Evolutionary conservation across 306 rosid genomes (phyloP), one percentile per base, ranked within the genome.

Genomic region (Mimosa pudica): DNA sequence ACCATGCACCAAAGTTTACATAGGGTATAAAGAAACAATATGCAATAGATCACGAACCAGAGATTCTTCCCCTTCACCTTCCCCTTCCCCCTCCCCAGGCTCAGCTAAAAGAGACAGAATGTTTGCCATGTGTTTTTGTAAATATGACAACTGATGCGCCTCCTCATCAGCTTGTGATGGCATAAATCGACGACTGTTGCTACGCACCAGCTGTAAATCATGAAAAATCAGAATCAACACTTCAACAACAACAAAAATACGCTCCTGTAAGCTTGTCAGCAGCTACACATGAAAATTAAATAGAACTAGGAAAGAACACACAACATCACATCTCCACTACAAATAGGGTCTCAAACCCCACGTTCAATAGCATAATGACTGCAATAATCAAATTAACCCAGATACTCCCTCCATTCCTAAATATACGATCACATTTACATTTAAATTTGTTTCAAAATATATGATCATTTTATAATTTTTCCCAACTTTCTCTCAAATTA

Each of bases 151-250:
- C 81, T 96, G 99, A 88, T 96, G 98, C 30, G 97, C 91, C 91
- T 93, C 99, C 85, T 96, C 99, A 77, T 96, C 99, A 76, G 85
- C 77, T 87, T 91, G 99, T 5, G 98, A 96, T 62, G 99, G 99
- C 86, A 86, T 84, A 78, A 84, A 81, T 84, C 98, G 85, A 72
- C 98, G 89, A 79, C 93, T 96, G 82, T 96, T 96, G 98, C 99
- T 96, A 46, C 99, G 96, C 77, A 91, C 98, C 85, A 96, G 99
- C 99, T 96, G 93, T 79, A 85, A 80, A 77, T 62, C 71, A 85
- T 70, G 38, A 17, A 51, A 84, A 77, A 79, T 47, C 84, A 54
- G 42, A 49, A 54, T 77, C 47, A 79, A 81, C 69, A 58, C 55
- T 18, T 45, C 20, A 45, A 84, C 46, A 0, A 79, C 47, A 71